A percentile compares a stretch with the other conserved stretches of the same genome.
Conservation (phyloP, 495 filamentous ascomycete species). For the Penicillium manginii region DNA sequence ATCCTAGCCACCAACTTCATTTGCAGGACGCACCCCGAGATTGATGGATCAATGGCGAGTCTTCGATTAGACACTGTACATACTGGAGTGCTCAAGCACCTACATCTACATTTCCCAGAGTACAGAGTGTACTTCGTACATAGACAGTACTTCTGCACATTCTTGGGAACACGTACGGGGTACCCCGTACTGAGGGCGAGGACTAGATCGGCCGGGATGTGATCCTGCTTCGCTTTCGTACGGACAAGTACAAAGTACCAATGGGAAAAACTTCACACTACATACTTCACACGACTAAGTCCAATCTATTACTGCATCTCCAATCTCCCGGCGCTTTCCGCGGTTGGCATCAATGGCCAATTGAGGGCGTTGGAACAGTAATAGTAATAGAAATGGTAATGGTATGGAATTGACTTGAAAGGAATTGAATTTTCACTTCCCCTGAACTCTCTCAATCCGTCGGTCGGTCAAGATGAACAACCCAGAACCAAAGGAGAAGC, state of each 20-base stretch:
- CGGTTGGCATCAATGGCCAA: slow-evolving; percentile 21
- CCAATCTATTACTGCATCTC: no score
- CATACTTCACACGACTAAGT: no score
- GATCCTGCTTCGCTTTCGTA: background rate
- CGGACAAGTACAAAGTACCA: no score
- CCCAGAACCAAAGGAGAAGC: background rate
- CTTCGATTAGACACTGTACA: no score
- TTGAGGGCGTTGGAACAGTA: slow-evolving; percentile 5
- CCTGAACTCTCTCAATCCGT: slow-evolving; percentile 1
- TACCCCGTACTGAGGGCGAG: no score
- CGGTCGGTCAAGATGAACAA: background rate
- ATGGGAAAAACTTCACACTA: no score
- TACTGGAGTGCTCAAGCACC: no score
- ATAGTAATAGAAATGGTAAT: background rate
- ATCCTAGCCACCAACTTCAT: background rate
- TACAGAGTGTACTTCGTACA: no score
- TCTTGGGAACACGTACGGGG: no score
- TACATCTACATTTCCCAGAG: no score
- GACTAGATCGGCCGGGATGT: no score
- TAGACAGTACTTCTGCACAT: no score
- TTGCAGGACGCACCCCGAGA: background rate
- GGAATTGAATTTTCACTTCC: background rate
- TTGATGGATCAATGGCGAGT: background rate
- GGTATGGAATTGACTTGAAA: background rate
- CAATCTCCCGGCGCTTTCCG: slow-evolving; percentile 34